Conservation (phyloP, 2,329 filamentous ascomycete genomes). For the Lecanicillium sp. region DNA sequence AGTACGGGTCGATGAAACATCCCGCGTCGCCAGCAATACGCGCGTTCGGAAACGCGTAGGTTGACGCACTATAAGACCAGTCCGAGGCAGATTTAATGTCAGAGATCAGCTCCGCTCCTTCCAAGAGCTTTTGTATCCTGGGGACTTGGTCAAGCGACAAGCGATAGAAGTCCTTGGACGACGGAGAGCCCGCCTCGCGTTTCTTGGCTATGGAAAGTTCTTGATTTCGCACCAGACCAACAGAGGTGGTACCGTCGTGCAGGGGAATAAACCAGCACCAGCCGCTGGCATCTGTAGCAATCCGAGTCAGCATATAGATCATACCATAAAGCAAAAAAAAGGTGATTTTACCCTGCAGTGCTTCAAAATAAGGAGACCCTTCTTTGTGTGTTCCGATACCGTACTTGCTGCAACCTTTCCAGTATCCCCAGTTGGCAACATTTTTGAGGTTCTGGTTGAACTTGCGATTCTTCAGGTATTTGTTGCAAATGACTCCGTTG, state of each 20-base stretch:
- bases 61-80: constrained; percentile 40
- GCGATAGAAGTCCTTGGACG: constrained; percentile 28
- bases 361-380: constrained; percentile 38
- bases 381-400: constrained; percentile 29
- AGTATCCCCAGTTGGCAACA: constrained; percentile 45
- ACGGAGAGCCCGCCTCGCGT: constrained; percentile 18
- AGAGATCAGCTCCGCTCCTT: constrained; percentile 26
- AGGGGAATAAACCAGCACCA: constrained; percentile 47
- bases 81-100: constrained; percentile 41
- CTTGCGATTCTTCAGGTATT: constrained; percentile 42
- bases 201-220: constrained; percentile 30
- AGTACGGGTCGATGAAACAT: constrained; percentile 44
- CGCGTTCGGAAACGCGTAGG: constrained; percentile 33
- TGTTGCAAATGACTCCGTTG: constrained; percentile 38
- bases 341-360: constrained; percentile 25
- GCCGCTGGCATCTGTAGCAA: constrained; percentile 36
- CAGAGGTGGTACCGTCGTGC: constrained; percentile 38
- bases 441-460: constrained; percentile 44
- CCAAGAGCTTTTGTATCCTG: constrained; percentile 24
- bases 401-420: constrained; percentile 29
- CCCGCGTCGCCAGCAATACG: constrained; percentile 42
- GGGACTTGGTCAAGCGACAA: constrained; percentile 29
- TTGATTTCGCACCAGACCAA: constrained; percentile 38
- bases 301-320: not conserved
- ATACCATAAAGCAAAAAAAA: not conserved